Evolutionary conservation across 768 basidiomycete species (phyloP).

Genomic region (Suillus hirtellus): DNA sequence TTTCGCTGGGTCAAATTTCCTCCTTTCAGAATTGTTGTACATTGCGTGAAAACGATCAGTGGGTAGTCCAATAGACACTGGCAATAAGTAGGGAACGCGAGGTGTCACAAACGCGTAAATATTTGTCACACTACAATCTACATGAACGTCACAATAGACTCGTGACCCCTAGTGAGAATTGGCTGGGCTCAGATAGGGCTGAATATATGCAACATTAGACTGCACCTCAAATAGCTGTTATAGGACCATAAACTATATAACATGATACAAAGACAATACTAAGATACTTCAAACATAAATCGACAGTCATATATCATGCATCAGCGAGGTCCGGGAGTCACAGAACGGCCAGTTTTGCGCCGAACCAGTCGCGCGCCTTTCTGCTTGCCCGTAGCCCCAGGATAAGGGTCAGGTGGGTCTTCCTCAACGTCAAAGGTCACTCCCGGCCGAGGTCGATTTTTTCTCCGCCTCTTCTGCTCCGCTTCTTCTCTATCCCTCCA

Average conservation of each 20-base stretch:
- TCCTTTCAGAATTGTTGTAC: constrained; percentile 23
- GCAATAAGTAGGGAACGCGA: background rate
- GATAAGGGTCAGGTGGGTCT: constrained; percentile 45
- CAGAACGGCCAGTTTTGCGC: constrained; percentile 30
- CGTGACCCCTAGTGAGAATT: no score
- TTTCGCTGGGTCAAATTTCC: constrained; percentile 4
- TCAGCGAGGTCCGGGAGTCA: constrained; percentile 25
- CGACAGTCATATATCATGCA: background rate
- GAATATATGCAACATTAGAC: no score
- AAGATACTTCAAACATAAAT: constrained; percentile 3
- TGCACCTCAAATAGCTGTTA: no score
- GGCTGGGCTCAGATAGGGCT: no score
- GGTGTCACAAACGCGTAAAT: constrained; percentile 11
- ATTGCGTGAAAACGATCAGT: constrained; percentile 14
- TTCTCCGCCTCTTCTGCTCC: constrained; percentile 40
- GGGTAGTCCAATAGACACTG: no score
- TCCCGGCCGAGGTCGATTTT: constrained; percentile 51
- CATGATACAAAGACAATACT: constrained; percentile 3
- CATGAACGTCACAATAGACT: background rate
- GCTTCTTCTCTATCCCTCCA: constrained; percentile 72
- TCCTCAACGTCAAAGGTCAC: constrained; percentile 66
- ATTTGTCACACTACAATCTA: background rate
- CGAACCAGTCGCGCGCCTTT: constrained; percentile 30
- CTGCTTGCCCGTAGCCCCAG: constrained; percentile 18
- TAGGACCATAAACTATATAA: background rate